Conservation (phyloP, 2,329 filamentous ascomycete genomes). For the Diaporthe sp. region DNA sequence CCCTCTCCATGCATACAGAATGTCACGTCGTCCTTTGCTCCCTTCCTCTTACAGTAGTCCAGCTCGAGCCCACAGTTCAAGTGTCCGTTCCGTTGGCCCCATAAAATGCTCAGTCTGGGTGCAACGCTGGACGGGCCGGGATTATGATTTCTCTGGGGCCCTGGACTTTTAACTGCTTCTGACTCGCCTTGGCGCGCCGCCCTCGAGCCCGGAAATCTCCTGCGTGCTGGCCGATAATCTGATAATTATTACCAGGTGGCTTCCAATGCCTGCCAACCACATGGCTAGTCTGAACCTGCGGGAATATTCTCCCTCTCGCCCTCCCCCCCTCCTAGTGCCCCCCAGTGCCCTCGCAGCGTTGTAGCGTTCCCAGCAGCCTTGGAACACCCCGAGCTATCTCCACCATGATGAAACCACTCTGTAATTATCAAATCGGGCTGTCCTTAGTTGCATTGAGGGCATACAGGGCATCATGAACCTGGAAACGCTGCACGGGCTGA, state of each 20-base stretch:
- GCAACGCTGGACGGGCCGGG: slow-evolving; percentile 29
- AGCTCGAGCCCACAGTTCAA: slow-evolving; percentile 33
- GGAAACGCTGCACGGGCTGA: neutral
- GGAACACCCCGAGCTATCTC: slow-evolving; percentile 32
- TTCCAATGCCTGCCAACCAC: slow-evolving; percentile 34
- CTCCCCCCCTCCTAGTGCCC: neutral
- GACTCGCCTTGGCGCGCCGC: slow-evolving; percentile 29
- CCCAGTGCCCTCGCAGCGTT: neutral
- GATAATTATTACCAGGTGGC: slow-evolving; percentile 25
- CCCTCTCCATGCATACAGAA: neutral
- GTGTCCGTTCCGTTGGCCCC: slow-evolving; percentile 26
- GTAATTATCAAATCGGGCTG: slow-evolving; percentile 35
- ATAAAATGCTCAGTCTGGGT: slow-evolving; percentile 24
- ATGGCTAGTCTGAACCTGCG: slow-evolving; percentile 26
- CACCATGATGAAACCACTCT: slow-evolving; percentile 32
- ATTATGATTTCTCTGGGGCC: slow-evolving; percentile 20
- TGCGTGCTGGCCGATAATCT: slow-evolving; percentile 29
- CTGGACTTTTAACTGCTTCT: slow-evolving; percentile 29
- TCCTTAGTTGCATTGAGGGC: slow-evolving; percentile 15
- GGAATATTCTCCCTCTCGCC: slow-evolving; percentile 21
- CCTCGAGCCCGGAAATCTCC: slow-evolving; percentile 29
- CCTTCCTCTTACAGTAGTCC: slow-evolving; percentile 16
- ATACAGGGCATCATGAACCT: neutral
- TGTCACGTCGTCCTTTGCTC: neutral
- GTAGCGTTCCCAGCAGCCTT: slow-evolving; percentile 1